Conservation (phyloP, 768 basidiomycete genomes). For the Leccinum broughii region DNA sequence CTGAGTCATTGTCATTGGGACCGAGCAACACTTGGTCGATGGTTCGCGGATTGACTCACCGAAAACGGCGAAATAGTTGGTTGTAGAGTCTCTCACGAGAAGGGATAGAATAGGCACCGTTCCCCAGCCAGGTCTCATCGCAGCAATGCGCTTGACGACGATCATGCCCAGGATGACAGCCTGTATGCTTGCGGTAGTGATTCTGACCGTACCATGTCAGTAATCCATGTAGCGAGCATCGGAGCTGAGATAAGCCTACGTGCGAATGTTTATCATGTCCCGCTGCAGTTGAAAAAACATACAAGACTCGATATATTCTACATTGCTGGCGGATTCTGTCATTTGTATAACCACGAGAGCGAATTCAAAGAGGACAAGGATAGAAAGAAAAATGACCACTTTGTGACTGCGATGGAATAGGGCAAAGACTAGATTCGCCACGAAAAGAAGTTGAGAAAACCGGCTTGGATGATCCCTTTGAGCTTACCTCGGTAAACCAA, state of each 20-base stretch:
- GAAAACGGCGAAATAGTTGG: constrained; percentile 43
- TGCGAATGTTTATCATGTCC: neutral
- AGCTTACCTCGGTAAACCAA: constrained; percentile 27
- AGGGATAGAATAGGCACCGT: constrained; percentile 41
- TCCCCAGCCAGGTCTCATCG: constrained; percentile 40
- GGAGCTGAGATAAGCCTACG: constrained; percentile 18
- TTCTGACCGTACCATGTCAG: constrained; percentile 8
- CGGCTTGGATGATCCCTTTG: neutral
- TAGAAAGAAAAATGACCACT: constrained; percentile 23
- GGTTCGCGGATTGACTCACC: constrained; percentile 25
- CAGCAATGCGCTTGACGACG: constrained; percentile 36
- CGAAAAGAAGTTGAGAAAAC: neutral
- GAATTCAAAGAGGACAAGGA: constrained; percentile 22
- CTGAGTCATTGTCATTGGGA: neutral
- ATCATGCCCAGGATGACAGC: constrained; percentile 41
- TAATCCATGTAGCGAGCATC: neutral
- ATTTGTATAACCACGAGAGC: constrained; percentile 19
- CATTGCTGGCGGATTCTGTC: constrained; percentile 7
- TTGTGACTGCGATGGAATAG: constrained; percentile 38
- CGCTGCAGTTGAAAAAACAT: constrained; percentile 20
- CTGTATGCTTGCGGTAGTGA: constrained; percentile 33
- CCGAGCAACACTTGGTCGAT: neutral
- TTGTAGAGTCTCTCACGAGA: constrained; percentile 46
- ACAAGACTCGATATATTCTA: constrained; percentile 21
- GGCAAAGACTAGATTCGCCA: constrained; percentile 17